Evolutionary conservation across 2,329 filamentous ascomycete genomes (phyloP).

Genomic region (Colletotrichum sp.): DNA sequence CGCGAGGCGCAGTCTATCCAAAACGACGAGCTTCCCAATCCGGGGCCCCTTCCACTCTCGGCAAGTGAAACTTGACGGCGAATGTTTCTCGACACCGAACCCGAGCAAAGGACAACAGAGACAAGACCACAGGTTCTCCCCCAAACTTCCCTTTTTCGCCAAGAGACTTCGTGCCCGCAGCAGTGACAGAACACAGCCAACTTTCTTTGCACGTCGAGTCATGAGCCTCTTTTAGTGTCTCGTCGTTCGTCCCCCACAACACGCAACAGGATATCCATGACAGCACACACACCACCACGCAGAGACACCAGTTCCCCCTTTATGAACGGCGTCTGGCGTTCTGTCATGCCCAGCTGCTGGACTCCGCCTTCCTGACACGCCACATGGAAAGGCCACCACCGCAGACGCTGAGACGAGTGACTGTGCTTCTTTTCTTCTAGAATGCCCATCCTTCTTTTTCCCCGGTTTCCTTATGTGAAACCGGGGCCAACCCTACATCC

Average conservation of each 20-base stretch:
- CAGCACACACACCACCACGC: neutral
- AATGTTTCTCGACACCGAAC: neutral
- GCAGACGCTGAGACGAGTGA: neutral
- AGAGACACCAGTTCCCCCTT: neutral
- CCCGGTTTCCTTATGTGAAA: neutral
- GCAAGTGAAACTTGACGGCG: neutral
- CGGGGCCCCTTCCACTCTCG: neutral
- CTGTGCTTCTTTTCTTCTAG: neutral
- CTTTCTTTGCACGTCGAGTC: neutral
- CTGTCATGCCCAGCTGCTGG: neutral
- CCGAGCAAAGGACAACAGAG: neutral
- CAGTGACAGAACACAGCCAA: neutral
- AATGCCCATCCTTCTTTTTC: neutral
- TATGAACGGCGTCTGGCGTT: neutral
- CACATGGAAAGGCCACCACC: neutral
- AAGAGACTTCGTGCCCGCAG: neutral
- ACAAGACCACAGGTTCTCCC: neutral
- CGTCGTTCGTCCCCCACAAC: neutral
- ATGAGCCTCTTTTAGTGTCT: neutral
- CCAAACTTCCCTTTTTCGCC: neutral
- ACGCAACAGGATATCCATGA: neutral
- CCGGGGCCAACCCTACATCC: neutral
- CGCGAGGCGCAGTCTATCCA: neutral
- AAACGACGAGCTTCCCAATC: neutral
- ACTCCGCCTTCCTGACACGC: conserved; percentile 10